Evolutionary conservation across 176 grass and related monocot species (phyloP).

Genomic region (Poa annua): DNA sequence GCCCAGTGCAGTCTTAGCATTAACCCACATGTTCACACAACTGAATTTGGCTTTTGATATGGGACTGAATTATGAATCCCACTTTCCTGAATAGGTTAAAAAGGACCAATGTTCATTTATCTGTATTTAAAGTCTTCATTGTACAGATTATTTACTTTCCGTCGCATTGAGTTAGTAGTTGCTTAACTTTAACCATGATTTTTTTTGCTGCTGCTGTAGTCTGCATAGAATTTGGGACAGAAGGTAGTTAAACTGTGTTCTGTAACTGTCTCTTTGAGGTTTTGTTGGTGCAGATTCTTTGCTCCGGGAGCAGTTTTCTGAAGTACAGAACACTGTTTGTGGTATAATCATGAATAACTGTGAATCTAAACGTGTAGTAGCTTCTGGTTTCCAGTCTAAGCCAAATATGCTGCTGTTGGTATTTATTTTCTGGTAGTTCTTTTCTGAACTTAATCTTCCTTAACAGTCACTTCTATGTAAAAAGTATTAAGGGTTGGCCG

Average conservation of each 20-base stretch:
- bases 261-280: neutral
- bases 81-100: neutral
- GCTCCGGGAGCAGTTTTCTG: neutral
- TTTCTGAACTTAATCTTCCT: neutral
- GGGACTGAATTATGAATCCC: neutral
- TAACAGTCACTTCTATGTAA: neutral
- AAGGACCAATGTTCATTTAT: neutral
- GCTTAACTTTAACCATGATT: neutral
- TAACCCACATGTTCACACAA: neutral
- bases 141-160: conserved; percentile 10
- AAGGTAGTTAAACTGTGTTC: neutral
- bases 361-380: neutral
- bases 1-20: neutral
- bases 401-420: neutral
- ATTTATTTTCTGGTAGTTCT: neutral
- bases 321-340: conserved; percentile 5
- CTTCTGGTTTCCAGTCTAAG: neutral
- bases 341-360: neutral
- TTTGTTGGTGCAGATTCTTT: neutral
- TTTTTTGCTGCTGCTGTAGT: conserved; percentile 15
- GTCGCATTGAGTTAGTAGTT: neutral
- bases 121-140: conserved; percentile 7
- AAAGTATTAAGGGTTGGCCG: neutral
- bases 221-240: conserved; percentile 2
- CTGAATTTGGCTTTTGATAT: neutral